These are phyloP conservation scores for Gossypium herbaceum DNA, from an alignment of 345 rosid species.

Conservation along the genomic window DNA sequence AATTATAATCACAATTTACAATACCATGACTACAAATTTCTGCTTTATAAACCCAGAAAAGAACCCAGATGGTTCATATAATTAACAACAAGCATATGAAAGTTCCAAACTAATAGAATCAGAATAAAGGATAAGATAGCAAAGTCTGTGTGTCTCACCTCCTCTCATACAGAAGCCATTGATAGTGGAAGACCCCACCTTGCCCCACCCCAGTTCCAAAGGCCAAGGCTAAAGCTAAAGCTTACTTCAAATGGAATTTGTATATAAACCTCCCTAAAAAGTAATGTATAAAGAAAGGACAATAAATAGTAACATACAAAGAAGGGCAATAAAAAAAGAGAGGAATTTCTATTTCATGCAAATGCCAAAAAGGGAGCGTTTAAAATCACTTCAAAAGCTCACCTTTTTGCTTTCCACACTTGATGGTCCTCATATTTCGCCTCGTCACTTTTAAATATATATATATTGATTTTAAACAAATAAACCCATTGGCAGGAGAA, in stretches of 20 bases:
- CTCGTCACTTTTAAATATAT: no score
- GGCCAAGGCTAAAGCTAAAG: background rate
- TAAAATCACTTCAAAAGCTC: conserved; percentile 5
- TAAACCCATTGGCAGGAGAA: no score
- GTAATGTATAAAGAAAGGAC: background rate
- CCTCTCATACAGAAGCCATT: conserved; percentile 35
- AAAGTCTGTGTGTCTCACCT: conserved; percentile 15
- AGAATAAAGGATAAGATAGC: conserved; percentile 5
- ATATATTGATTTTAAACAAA: no score
- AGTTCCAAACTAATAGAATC: background rate
- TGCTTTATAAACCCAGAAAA: no score
- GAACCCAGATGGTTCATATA: background rate
- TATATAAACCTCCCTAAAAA: background rate
- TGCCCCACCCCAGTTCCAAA: background rate
- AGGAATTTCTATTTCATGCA: background rate
- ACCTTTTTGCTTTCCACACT: conserved; percentile 20
- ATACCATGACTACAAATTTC: background rate
- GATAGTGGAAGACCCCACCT: conserved; percentile 45
- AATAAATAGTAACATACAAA: background rate
- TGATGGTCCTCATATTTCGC: conserved; percentile 16
- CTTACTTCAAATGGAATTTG: background rate
- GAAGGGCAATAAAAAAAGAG: background rate
- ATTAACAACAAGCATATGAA: background rate
- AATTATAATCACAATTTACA: background rate
- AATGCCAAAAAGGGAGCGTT: background rate